These are phyloP conservation scores for Hypoxylon lienhwacheense DNA, from an alignment of 495 filamentous ascomycete genomes.

Conservation along the genomic window DNA sequence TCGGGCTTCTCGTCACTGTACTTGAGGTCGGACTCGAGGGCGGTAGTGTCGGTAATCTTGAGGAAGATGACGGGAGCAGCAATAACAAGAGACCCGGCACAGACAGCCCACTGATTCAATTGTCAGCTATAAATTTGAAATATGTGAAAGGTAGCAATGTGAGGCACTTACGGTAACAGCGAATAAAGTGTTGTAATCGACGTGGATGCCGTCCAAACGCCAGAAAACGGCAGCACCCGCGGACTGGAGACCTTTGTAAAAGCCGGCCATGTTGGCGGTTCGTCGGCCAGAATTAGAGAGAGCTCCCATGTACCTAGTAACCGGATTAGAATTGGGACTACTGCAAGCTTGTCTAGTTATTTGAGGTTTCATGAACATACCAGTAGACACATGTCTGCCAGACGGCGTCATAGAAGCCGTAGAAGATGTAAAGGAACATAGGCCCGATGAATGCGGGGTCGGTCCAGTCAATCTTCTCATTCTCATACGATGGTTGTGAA, in stretches of 20 bases:
- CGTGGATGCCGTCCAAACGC: conserved; percentile 67
- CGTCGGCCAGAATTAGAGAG: conserved; percentile 89
- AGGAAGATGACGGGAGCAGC: conserved; percentile 79
- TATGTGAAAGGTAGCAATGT: background rate
- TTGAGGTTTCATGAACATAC: conserved; percentile 51
- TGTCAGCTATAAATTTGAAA: conserved; percentile 24
- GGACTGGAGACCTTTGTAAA: conserved; percentile 90
- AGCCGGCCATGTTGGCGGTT: conserved; percentile 89
- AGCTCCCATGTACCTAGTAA: conserved; percentile 68
- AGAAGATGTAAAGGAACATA: conserved; percentile 92
- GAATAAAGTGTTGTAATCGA: conserved; percentile 66
- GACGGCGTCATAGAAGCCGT: conserved; percentile 83
- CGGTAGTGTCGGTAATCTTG: conserved; percentile 72
- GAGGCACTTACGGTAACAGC: conserved; percentile 49
- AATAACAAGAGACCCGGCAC: conserved; percentile 68
- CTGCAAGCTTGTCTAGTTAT: conserved; percentile 13
- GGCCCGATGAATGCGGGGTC: conserved; percentile 71
- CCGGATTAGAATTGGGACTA: conserved; percentile 29
- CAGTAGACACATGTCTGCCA: conserved; percentile 90
- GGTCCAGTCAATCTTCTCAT: conserved; percentile 60
- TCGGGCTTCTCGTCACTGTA: conserved; percentile 78
- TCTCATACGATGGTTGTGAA: conserved; percentile 33
- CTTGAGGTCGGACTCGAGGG: conserved; percentile 75
- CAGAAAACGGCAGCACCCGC: conserved; percentile 89
- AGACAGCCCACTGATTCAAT: conserved; percentile 67